Evolutionary conservation across 805 yeast species (phyloP), one percentile per base, ranked within the genome.

Genomic region (Maudiozyma saulgeensis): DNA sequence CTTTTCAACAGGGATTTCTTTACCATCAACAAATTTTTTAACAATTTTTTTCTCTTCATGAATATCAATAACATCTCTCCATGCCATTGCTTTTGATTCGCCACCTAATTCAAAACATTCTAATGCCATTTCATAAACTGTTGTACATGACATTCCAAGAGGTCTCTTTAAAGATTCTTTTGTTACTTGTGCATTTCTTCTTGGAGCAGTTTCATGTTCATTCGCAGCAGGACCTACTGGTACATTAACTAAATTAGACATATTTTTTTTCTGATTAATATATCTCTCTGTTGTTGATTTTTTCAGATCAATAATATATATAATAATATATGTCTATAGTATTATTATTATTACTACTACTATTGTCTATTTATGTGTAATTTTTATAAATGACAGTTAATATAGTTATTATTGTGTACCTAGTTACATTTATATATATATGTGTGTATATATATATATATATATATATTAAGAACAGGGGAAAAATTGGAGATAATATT

Each of bases 201-300:
- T 78, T 57, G 93, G 91, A 11, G 91, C 91, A 34, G 93, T 84
- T 68, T 86, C 93, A 53, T 87, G 87, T 16, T 76, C 76, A 56
- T 76, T 76, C 43, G 87, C 85, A 11, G 71, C 56, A 60, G 80
- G 80, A 25, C 88, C 90, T 38, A 82, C 86, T 23, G 80, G 79
- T 13, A 81, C 84, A 53, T 73, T 72, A 38, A 55, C 61, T 49
- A 57, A 62, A 32, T 26, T 39, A 44, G 46, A 52, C 61, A 59
- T 59, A 18, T 46, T 35, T 2, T 35, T 2, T 35, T 35, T 15
- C 6, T 15, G 8, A 35, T 35, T n/a, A 15, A n/a, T 50, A 28
- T 28, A 16, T 16, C 7, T 6, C 31, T 23, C 16, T n/a, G 13
- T 16, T 25, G 25, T 23, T 28, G 18, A 28, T 12, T n/a, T 8